phyloP scores from a whole-genome alignment of 2,329 filamentous ascomycete genomes.

The Stagonosporopsis rhizophila region DNA sequence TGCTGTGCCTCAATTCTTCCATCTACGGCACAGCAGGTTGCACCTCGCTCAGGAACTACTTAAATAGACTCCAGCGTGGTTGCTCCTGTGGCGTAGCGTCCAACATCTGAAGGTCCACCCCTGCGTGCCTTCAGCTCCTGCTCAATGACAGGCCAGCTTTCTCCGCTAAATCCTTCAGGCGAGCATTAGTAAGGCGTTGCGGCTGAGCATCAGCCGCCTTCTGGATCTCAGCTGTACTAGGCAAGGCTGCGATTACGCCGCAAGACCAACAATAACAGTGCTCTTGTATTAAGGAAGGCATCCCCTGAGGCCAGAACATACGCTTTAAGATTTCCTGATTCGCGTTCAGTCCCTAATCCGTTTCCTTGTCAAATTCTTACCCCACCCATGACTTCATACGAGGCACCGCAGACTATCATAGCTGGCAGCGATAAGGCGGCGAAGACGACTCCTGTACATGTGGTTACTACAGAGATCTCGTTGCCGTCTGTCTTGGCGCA shows the following conservation, averaged over 20 bases:
- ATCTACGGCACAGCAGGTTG: background rate
- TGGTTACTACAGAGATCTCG: conserved; percentile 8
- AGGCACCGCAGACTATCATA: background rate
- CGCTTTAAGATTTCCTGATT: background rate
- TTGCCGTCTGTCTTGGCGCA: background rate
- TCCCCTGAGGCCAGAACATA: background rate
- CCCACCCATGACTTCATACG: conserved; percentile 4
- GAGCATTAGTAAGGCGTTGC: conserved; percentile 14
- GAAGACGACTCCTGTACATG: background rate
- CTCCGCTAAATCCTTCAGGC: background rate
- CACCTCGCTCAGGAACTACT: conserved; percentile 1
- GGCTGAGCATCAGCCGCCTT: conserved; percentile 16
- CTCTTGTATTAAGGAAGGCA: conserved; percentile 2
- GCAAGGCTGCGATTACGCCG: conserved; percentile 7
- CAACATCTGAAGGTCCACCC: conserved; percentile 4
- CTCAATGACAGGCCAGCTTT: conserved; percentile 5
- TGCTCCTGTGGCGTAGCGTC: background rate
- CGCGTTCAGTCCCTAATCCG: background rate
- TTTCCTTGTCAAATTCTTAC: background rate
- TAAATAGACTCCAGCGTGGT: background rate
- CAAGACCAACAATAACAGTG: background rate
- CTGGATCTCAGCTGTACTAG: background rate
- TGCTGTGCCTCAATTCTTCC: conserved; percentile 11
- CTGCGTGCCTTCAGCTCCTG: conserved; percentile 1
- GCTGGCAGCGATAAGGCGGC: background rate